These are phyloP conservation scores for Bondarzewia mesenterica DNA, from an alignment of 1,284 basidiomycete species.

Conservation along the genomic window DNA sequence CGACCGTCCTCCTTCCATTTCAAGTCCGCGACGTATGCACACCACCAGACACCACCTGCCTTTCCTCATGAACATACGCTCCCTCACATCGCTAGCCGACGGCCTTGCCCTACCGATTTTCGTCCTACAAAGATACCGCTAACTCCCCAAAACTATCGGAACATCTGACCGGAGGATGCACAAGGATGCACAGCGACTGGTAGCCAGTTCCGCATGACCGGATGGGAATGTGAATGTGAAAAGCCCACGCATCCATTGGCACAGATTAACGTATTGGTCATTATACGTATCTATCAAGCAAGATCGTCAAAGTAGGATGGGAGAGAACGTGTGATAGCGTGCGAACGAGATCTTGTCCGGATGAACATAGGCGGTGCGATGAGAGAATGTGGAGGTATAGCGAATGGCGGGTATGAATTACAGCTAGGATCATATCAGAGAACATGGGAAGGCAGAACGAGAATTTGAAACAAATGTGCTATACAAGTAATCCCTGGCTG, in stretches of 20 bases:
- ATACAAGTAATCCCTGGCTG: constrained; percentile 1
- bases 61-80: not conserved
- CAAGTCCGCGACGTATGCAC: not conserved
- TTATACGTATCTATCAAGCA: not conserved
- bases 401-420: constrained; percentile 14
- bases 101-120: too few species aligned
- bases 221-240: not conserved
- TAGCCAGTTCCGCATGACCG: not conserved
- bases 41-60: not conserved
- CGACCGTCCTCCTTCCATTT: not conserved
- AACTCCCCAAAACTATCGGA: too few species aligned
- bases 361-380: constrained; percentile 14
- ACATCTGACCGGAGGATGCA: not conserved
- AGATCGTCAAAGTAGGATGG: not conserved
- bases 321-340: constrained; percentile 9
- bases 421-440: constrained; percentile 12
- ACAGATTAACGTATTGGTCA: constrained; percentile 2
- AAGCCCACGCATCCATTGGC: constrained; percentile 1
- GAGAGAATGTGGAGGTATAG: constrained; percentile 23
- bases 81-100: too few species aligned
- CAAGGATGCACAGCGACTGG: not conserved
- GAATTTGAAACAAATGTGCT: not conserved
- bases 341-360: constrained; percentile 18
- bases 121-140: too few species aligned
- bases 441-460: constrained; percentile 11